Conservation (phyloP, 1,139 yeast species). For the Saccharomyces hybrid region DNA sequence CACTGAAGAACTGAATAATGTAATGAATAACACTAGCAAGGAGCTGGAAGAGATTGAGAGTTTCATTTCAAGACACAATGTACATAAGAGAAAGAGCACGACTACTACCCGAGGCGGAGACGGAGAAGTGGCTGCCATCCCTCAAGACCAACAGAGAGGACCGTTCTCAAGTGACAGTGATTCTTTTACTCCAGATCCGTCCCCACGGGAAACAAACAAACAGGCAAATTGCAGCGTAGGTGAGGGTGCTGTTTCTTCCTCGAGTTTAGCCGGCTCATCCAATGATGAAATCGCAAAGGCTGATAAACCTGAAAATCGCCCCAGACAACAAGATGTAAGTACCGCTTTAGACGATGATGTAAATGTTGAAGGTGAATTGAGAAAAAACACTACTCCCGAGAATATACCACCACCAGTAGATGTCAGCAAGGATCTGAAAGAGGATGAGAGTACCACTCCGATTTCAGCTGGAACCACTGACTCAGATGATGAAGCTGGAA, state of each 20-base stretch:
- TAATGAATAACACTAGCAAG: conserved; percentile 15
- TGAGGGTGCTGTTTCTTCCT: background rate
- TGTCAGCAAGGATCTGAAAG: background rate
- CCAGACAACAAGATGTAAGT: background rate
- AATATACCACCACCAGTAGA: background rate
- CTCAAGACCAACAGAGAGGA: background rate
- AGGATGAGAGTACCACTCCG: background rate
- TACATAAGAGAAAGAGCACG: conserved; percentile 1
- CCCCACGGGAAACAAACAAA: background rate
- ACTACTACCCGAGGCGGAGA: background rate
- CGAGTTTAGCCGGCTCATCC: background rate
- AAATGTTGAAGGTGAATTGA: background rate
- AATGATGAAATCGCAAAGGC: background rate
- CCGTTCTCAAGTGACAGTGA: background rate
- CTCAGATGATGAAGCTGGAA: background rate
- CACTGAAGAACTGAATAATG: conserved; percentile 15
- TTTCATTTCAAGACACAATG: conserved; percentile 10
- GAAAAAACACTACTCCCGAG: background rate
- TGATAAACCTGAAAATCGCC: background rate
- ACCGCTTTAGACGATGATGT: background rate
- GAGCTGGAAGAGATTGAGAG: conserved; percentile 20
- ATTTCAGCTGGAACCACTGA: background rate
- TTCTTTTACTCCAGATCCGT: background rate
- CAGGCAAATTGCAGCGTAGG: background rate
- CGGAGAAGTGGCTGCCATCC: background rate